Evolutionary conservation across 495 filamentous ascomycete genomes (phyloP).

Genomic region (Alectoria sarmentosa): DNA sequence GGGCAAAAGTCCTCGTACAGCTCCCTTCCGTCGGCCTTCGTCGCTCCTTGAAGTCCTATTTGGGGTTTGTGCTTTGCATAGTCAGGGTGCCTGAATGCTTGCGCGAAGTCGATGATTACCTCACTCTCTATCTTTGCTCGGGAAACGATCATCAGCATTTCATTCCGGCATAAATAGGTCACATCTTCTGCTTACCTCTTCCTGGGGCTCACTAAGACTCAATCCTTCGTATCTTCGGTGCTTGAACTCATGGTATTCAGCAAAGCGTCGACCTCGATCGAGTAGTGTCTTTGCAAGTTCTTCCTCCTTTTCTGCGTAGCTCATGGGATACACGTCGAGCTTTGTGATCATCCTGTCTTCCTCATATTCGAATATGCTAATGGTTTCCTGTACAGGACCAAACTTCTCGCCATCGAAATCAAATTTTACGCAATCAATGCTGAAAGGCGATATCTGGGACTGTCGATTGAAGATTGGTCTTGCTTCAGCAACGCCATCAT

Average conservation of each 20-base stretch:
- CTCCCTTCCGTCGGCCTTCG: slow-evolving; percentile 18
- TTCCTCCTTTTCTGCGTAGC: slow-evolving; percentile 23
- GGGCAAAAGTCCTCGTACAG: slow-evolving; percentile 20
- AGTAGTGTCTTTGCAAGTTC: slow-evolving; percentile 27
- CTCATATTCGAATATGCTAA: slow-evolving; percentile 32
- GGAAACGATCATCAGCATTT: neutral
- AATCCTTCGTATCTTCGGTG: slow-evolving; percentile 41
- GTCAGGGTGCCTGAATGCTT: slow-evolving; percentile 34
- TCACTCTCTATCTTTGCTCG: slow-evolving; percentile 39
- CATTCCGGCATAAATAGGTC: neutral
- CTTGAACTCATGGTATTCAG: slow-evolving; percentile 28
- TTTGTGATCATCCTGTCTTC: slow-evolving; percentile 32
- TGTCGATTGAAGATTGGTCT: slow-evolving; percentile 15
- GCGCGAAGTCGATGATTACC: slow-evolving; percentile 43
- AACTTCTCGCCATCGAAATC: slow-evolving; percentile 38
- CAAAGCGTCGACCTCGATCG: slow-evolving; percentile 31
- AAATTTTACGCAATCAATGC: slow-evolving; percentile 33
- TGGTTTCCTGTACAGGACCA: slow-evolving; percentile 31
- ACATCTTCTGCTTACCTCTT: no score
- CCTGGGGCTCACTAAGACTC: slow-evolving; percentile 31
- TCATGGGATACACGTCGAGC: slow-evolving; percentile 34
- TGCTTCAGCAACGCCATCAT: slow-evolving; percentile 23
- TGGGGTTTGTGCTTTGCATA: slow-evolving; percentile 18
- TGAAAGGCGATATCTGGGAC: slow-evolving; percentile 19
- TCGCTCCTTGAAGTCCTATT: slow-evolving; percentile 21